Evolutionary conservation across 495 filamentous ascomycete species (phyloP).

Genomic region (Penicillium angulare): DNA sequence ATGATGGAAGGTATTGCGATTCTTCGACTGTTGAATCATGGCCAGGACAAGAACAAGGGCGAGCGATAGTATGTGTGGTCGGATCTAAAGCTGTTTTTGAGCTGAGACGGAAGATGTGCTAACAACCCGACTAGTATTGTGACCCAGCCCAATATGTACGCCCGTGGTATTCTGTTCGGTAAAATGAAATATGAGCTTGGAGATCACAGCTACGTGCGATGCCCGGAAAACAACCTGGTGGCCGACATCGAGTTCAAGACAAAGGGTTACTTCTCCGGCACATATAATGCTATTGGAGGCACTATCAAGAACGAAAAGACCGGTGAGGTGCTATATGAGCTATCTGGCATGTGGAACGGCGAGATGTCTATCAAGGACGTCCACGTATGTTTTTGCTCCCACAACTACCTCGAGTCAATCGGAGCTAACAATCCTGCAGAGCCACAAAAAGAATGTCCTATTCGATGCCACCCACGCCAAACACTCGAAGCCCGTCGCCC

Average conservation of each 20-base stretch:
- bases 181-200: constrained; percentile 99
- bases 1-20: constrained; percentile 97
- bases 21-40: constrained; percentile 76
- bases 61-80: constrained; percentile 78
- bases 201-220: constrained; percentile 92
- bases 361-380: constrained; percentile 89
- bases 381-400: constrained; percentile 54
- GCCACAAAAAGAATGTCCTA: constrained; percentile 79
- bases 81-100: neutral
- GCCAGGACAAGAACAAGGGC: constrained; percentile 56
- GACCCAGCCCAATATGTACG: constrained; percentile 99
- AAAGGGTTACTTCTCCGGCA: constrained; percentile 95
- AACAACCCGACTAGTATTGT: constrained; percentile 57
- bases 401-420: neutral
- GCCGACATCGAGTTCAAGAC: constrained; percentile 98
- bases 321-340: constrained; percentile 80
- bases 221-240: constrained; percentile 79
- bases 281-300: constrained; percentile 94
- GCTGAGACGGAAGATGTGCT: constrained; percentile 2
- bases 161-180: constrained; percentile 92
- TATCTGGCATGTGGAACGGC: constrained; percentile 89
- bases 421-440: constrained; percentile 49
- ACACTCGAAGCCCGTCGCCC: constrained; percentile 68
- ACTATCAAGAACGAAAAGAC: constrained; percentile 87
- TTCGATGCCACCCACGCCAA: constrained; percentile 81